phyloP scores from a whole-genome alignment of 192 early-diverging fungal genomes.

The Polychytrium aggregatum region DNA sequence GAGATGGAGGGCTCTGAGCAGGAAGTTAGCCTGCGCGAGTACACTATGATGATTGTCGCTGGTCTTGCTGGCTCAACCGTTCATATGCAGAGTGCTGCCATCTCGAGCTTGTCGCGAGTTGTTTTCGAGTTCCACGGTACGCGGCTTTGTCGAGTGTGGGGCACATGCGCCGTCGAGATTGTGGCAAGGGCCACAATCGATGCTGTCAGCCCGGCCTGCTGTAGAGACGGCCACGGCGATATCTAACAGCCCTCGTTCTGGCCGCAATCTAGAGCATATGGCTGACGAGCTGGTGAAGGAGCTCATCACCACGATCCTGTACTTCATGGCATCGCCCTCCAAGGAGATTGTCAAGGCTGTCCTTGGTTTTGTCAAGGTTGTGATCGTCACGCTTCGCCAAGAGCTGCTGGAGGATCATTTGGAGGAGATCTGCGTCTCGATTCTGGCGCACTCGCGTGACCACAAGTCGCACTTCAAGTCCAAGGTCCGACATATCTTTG shows the following conservation, averaged over 20 bases:
- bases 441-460: constrained; percentile 74
- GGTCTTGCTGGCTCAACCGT: constrained; percentile 86
- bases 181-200: no score
- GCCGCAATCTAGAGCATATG: constrained; percentile 59
- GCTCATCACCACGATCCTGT: constrained; percentile 66
- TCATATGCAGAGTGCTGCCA: constrained; percentile 85
- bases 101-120: constrained; percentile 70
- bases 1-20: constrained; percentile 20
- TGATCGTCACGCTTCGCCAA: constrained; percentile 62
- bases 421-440: constrained; percentile 44
- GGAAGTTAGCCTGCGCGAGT: constrained; percentile 47
- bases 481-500: constrained; percentile 84
- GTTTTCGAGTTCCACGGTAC: constrained; percentile 79
- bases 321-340: constrained; percentile 69
- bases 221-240: background rate
- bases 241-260: constrained; percentile 1
- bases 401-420: constrained; percentile 62
- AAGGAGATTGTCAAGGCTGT: constrained; percentile 85
- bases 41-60: constrained; percentile 85
- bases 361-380: constrained; percentile 90
- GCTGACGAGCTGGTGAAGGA: constrained; percentile 51
- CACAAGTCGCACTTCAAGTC: constrained; percentile 84
- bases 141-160: no score
- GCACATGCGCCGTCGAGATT: no score
- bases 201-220: background rate